Conservation (phyloP, 2,329 filamentous ascomycete species). For the Colletotrichum sp. region DNA sequence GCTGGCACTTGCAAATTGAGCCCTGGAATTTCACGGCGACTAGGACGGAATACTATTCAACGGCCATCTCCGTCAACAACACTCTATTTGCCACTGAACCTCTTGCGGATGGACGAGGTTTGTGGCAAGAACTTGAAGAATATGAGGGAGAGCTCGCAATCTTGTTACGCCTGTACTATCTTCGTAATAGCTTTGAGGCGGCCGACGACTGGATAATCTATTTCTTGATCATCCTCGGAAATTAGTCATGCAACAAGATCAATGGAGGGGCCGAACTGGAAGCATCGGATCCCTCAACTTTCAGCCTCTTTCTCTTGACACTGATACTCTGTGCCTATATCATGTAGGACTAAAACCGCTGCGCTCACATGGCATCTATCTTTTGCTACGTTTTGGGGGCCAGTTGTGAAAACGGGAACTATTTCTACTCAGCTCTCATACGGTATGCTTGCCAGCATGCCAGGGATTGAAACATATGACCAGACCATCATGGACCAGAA, state of each 20-base stretch:
- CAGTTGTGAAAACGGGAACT: neutral
- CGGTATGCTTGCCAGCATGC: neutral
- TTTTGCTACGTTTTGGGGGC: neutral
- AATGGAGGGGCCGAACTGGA: neutral
- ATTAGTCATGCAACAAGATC: neutral
- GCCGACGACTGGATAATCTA: neutral
- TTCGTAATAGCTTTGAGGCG: neutral
- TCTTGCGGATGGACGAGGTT: rapidly evolving
- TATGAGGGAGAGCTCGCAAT: neutral
- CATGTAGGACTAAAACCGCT: neutral
- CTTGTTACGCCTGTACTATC: neutral
- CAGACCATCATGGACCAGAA: neutral
- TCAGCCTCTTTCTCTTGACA: neutral
- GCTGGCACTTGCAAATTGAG: rapidly evolving
- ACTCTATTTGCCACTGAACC: neutral
- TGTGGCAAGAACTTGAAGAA: neutral
- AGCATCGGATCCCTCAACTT: neutral
- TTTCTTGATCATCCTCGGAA: neutral
- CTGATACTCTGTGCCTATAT: neutral
- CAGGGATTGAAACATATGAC: neutral
- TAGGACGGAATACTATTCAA: neutral
- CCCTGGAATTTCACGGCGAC: neutral
- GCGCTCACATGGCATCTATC: neutral
- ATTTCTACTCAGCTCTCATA: neutral
- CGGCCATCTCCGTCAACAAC: neutral